These are phyloP conservation scores for Talaromyces sp. DNA, from an alignment of 2,329 filamentous ascomycete species.

Conservation along the genomic window DNA sequence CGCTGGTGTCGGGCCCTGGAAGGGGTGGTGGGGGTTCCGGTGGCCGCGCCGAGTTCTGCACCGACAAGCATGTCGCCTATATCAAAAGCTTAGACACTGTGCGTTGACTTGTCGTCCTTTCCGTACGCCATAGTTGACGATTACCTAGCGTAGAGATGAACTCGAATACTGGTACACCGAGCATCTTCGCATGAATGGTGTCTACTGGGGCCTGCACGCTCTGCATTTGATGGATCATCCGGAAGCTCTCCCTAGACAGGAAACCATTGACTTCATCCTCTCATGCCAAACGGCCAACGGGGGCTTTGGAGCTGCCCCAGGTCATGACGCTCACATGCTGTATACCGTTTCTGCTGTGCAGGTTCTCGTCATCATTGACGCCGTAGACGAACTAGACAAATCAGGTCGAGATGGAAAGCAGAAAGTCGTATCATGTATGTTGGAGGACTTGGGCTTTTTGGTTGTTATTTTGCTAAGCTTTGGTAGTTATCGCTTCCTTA, in stretches of 20 bases:
- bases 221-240: conserved; percentile 79
- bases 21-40: conserved; percentile 43
- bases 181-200: conserved; percentile 87
- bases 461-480: background rate
- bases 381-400: conserved; percentile 73
- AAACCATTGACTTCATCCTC: conserved; percentile 87
- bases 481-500: conserved; percentile 68
- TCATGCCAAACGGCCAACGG: conserved; percentile 87
- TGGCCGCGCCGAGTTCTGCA: conserved; percentile 50
- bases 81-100: conserved; percentile 87
- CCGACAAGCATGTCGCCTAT: conserved; percentile 77
- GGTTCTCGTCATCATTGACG: conserved; percentile 82
- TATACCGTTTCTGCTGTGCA: conserved; percentile 95
- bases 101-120: conserved; percentile 36
- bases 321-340: conserved; percentile 92
- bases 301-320: conserved; percentile 89
- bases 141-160: conserved; percentile 74
- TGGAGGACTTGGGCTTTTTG: background rate
- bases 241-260: conserved; percentile 72
- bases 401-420: conserved; percentile 62
- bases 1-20: conserved; percentile 58
- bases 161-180: conserved; percentile 98
- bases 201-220: conserved; percentile 93
- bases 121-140: conserved; percentile 21
- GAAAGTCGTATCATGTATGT: conserved; percentile 74